phyloP scores from a whole-genome alignment of 129 eudicot genomes.

The Silybum marianum region DNA sequence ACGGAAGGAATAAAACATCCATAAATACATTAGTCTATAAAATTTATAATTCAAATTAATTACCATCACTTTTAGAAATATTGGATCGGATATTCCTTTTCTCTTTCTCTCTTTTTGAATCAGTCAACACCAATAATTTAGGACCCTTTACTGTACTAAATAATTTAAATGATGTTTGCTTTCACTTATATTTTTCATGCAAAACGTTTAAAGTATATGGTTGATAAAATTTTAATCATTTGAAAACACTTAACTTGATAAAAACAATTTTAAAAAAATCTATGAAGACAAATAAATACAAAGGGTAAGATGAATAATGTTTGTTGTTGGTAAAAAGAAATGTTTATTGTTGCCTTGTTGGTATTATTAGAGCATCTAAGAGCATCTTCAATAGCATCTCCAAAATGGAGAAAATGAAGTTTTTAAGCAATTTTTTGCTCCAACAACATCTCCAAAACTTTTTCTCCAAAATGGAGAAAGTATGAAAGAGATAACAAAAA shows the following conservation, averaged over 20 bases:
- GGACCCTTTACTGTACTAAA: not conserved
- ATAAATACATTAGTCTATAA: not conserved
- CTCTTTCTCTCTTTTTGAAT: not conserved
- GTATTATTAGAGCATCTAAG: too few species aligned
- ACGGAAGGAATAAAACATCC: slow-evolving; percentile 18
- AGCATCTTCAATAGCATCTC: too few species aligned
- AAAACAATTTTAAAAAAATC: not conserved
- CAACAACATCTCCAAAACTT: too few species aligned
- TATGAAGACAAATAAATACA: too few species aligned
- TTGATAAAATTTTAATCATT: not conserved
- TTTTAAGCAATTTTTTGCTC: too few species aligned
- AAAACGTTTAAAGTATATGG: not conserved
- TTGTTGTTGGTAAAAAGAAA: not conserved
- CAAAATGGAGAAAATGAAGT: too few species aligned
- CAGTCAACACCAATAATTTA: slow-evolving; percentile 27
- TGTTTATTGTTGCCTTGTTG: too few species aligned
- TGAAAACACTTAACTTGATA: not conserved
- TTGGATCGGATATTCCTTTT: not conserved
- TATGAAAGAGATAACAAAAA: too few species aligned
- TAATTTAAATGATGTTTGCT: not conserved
- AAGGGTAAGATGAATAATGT: not conserved
- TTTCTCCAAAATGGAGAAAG: too few species aligned
- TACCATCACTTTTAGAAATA: slow-evolving; percentile 22
- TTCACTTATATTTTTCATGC: not conserved
- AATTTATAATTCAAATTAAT: slow-evolving; percentile 6